Conservation (phyloP, 306 rosid genomes). For the Cyamopsis tetragonoloba region DNA sequence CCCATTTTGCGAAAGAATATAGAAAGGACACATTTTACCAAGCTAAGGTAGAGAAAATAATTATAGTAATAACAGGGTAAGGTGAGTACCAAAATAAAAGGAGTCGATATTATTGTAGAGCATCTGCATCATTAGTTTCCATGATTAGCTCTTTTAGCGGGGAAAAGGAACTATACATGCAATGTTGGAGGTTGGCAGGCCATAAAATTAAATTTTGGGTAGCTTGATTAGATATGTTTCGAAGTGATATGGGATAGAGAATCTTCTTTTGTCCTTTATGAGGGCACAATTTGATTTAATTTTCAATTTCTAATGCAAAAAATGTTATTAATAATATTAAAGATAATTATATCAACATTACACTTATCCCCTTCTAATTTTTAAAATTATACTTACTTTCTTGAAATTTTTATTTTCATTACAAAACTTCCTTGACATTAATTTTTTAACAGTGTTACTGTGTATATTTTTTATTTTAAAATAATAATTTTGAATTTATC, state of each 20-base stretch:
- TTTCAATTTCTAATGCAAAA: neutral
- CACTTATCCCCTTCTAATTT: too few relatives aligned
- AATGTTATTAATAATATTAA: too few relatives aligned
- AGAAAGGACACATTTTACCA: neutral
- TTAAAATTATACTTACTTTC: too few relatives aligned
- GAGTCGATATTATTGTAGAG: neutral
- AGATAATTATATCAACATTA: too few relatives aligned
- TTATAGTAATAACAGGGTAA: neutral
- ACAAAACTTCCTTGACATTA: too few relatives aligned
- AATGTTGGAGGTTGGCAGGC: constrained; percentile 13
- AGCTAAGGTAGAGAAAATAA: neutral
- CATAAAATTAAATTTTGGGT: neutral
- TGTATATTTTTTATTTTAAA: too few relatives aligned
- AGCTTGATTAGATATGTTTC: constrained; percentile 8
- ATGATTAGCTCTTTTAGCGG: constrained; percentile 11
- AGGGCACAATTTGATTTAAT: neutral
- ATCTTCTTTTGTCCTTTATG: neutral
- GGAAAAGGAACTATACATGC: neutral
- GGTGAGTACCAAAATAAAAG: constrained; percentile 9
- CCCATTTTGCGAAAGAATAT: neutral
- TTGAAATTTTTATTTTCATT: too few relatives aligned
- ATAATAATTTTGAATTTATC: too few relatives aligned
- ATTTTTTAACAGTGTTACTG: too few relatives aligned
- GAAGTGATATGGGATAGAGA: neutral
- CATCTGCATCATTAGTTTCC: neutral